Evolutionary conservation across 495 filamentous ascomycete genomes (phyloP), one percentile per base, ranked within the genome.

Genomic region (Aspergillus carlsbadensis): DNA sequence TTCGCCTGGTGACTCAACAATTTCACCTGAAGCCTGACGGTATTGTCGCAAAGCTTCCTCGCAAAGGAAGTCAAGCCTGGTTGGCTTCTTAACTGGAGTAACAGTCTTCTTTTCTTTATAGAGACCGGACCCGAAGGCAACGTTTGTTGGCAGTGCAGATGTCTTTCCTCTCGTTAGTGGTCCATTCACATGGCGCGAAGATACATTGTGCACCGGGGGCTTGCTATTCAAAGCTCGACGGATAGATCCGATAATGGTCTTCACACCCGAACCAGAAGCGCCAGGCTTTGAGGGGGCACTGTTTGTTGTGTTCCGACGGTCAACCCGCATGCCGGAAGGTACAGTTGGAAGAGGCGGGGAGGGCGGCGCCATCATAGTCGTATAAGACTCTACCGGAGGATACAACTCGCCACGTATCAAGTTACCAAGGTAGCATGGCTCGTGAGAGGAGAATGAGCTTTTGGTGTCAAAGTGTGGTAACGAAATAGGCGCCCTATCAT

Each of bases 231-330:
- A 69, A n/a, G 86, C 93, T 34, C 93, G 88, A 40, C 90, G 87
- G 33, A 98, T 90, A 57, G 87, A 91, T 0, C 92, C 92, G 42
- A 98, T 78, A 3, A 98, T 76, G 59, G 85, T 94, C 69, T 86
- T 90, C 77, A 98, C 87, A 1, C 90, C 85, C 11, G 84, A 83
- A 47, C 73, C 89, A 13, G 73, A 70, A 48, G 71, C 34, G 54
- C 63, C 39, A 35, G 72, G 59, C 42, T 73, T 76, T 17, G 68
- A 49, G 26, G 68, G 47, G 26, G 59, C 64, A 8, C 58, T 62
- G 35, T 75, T 68, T 1, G 64, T 60, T 7, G 63, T 72, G 47
- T 68, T 72, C 46, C 70, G 68, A 31, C 72, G 68, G 47, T 72
- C 67, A 14, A 62, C 43, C 7, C 56, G 63, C 5, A 60, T 34